Percentiles rank a stretch among this genome's conserved stretches.
Conservation (phyloP, 1,139 yeast species). For the Maudiozyma humilis region DNA sequence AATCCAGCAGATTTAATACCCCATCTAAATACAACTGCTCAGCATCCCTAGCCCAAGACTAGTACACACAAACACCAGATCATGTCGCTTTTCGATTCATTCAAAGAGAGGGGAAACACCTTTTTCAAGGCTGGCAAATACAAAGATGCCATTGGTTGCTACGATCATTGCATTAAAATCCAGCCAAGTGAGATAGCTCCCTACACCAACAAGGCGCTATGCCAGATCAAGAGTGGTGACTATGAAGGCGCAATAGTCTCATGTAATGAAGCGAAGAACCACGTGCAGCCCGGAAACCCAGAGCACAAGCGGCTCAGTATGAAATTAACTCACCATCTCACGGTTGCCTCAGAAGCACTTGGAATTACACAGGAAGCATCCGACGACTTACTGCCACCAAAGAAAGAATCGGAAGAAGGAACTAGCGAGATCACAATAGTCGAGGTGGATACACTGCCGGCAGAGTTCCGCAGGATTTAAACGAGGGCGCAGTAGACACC, state of each 20-base stretch:
- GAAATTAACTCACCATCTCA: conserved; percentile 54
- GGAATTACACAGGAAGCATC: not conserved
- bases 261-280: conserved; percentile 48
- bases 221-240: conserved; percentile 49
- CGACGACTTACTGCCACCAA: too few relatives aligned
- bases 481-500: too few relatives aligned
- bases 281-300: conserved; percentile 19
- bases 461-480: conserved; percentile 4
- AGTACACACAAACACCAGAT: not conserved
- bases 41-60: not conserved
- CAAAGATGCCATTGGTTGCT: conserved; percentile 50
- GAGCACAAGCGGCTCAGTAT: conserved; percentile 30
- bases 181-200: conserved; percentile 55
- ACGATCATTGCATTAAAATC: conserved; percentile 55
- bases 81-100: not conserved
- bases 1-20: too few relatives aligned
- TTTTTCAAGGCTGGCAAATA: conserved; percentile 52
- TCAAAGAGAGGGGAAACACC: conserved; percentile 48
- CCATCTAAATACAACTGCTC: too few relatives aligned
- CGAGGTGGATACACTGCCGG: conserved; percentile 10
- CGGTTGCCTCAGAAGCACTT: conserved; percentile 34
- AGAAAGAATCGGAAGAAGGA: too few relatives aligned
- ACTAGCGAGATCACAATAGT: conserved; percentile 1
- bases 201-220: conserved; percentile 74
- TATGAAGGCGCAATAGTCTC: conserved; percentile 54